phyloP scores from a whole-genome alignment of 768 basidiomycete genomes.

The Suillus americanus region DNA sequence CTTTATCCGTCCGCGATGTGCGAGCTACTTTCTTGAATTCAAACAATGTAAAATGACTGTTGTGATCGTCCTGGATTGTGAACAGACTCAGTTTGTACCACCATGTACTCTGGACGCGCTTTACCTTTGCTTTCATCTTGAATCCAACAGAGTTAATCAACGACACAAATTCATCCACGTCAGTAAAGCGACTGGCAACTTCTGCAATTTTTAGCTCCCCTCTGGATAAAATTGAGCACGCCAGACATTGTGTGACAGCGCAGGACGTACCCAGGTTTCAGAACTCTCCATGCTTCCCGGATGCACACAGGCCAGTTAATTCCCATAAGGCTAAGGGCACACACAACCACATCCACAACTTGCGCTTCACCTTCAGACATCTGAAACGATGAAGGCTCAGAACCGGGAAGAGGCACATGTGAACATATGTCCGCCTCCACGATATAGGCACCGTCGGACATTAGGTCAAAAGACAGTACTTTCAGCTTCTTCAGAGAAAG shows the following conservation, averaged over 20 bases:
- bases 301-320: conserved; percentile 94
- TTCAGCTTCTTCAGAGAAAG: conserved; percentile 67
- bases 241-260: conserved; percentile 6
- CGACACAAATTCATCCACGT: conserved; percentile 63
- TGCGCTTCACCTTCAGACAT: conserved; percentile 59
- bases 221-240: conserved; percentile 35
- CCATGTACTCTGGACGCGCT: background rate
- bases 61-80: conserved; percentile 63
- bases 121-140: conserved; percentile 66
- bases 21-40: conserved; percentile 68
- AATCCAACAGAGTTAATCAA: conserved; percentile 74
- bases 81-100: background rate
- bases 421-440: conserved; percentile 88
- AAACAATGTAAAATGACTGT: conserved; percentile 84
- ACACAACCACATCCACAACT: conserved; percentile 88
- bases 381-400: conserved; percentile 43
- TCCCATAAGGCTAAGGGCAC: conserved; percentile 95
- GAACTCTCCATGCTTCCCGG: conserved; percentile 84
- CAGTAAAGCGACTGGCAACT: conserved; percentile 80
- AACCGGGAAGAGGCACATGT: conserved; percentile 82
- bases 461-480: conserved; percentile 79
- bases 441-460: conserved; percentile 73
- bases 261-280: conserved; percentile 70
- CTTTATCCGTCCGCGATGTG: conserved; percentile 47
- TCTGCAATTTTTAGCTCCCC: conserved; percentile 88